phyloP scores from a whole-genome alignment of 768 basidiomycete species.

The Leucocoprinus leucothites region DNA sequence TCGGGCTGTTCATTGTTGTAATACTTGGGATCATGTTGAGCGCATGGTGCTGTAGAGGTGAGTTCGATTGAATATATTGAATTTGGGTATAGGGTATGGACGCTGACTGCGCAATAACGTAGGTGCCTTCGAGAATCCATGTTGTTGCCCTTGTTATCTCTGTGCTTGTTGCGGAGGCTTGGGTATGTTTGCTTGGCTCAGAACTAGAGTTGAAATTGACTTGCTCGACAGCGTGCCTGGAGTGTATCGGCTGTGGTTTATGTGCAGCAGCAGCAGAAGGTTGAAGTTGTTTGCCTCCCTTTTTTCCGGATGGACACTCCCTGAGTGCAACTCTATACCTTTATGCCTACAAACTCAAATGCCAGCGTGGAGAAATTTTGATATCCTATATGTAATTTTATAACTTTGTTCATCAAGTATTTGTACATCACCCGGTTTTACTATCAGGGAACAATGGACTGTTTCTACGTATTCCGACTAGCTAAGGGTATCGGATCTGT shows the following conservation, averaged over 20 bases:
- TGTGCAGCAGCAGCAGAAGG: neutral
- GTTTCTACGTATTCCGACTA: no score
- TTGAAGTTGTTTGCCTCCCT: neutral
- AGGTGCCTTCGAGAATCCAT: constrained; percentile 60
- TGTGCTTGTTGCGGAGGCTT: constrained; percentile 73
- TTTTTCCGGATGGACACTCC: neutral
- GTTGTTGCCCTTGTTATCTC: constrained; percentile 69
- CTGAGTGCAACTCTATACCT: no score
- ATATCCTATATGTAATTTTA: no score
- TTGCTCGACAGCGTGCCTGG: constrained; percentile 48
- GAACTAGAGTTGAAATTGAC: neutral
- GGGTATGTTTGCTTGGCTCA: constrained; percentile 27
- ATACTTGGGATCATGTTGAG: constrained; percentile 55
- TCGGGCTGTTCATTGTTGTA: constrained; percentile 55
- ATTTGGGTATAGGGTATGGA: neutral
- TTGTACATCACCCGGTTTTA: no score
- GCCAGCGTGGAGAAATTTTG: no score
- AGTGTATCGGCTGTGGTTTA: constrained; percentile 64
- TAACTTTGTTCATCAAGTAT: no score
- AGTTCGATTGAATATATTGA: constrained; percentile 15
- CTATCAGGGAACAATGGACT: no score
- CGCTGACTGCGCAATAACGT: neutral
- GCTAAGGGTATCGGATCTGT: no score
- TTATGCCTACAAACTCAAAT: no score
- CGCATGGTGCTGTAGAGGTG: constrained; percentile 65